Base-by-base conservation (phyloP, 2,329 filamentous ascomycete genomes). In the Intubia oerlemansii region DNA sequence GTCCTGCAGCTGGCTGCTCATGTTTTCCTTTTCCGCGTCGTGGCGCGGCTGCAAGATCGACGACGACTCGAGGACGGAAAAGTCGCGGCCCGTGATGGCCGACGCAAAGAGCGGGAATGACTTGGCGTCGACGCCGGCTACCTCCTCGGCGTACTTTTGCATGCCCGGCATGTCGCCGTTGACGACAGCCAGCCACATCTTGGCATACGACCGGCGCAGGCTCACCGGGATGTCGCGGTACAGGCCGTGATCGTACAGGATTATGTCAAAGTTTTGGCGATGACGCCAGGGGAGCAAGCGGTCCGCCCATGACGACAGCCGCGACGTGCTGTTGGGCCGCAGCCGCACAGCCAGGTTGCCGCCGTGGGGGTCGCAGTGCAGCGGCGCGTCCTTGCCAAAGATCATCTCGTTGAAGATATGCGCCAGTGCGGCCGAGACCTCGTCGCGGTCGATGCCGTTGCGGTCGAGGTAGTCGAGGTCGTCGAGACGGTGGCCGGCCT, bases 341-440 rank as follows among this genome's bases (percentile, higher is more conserved):
- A 21, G 32, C 48, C 52, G 72, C 35, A 98, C 81, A 14, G 88
- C 84, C 31, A 98, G 76, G 44, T 98, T 98, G 25, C 88, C 88
- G 27, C 84, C 88, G 44, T 98, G 88, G 0, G 88, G 88, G 45
- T 98, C 88, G 52, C 88, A 98, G 53, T 98, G 88, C 22, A 98
- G 56, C 0, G 88, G 82, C 0, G 85, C 85, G 34, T 74, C 65
- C 29, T 73, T 66, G 27, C 85, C 84, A 39, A 98, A 98, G 40
- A 98, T 93, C 88, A 98, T 98, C 48, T 95, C 84, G 56, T 98
- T 98, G 62, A 98, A 98, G 34, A 98, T 81, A 34, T 74, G 71
- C 0, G 88, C 76, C 4, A 98, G 59, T 0, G 82, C 77, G 2
- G 85, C 84, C 0, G 84, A 91, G 5, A 98, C 88, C 50, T 95